Base-by-base conservation (phyloP, 495 filamentous ascomycete genomes). In the Xanthoparmelia taractica region DNA sequence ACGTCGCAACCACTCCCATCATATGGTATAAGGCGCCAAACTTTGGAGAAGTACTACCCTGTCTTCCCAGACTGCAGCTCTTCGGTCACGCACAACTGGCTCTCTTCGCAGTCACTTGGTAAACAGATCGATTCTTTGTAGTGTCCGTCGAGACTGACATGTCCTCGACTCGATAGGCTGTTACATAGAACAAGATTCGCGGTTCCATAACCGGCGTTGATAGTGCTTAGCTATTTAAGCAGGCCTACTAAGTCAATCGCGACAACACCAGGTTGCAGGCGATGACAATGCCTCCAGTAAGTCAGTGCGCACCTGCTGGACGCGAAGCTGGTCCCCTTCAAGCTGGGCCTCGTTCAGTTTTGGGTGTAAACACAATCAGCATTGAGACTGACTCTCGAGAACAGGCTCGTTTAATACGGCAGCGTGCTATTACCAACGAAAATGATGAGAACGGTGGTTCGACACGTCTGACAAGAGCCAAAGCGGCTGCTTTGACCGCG, bases 401-500 rank as follows among this genome's bases (percentile, higher is more conserved):
- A 55, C 67, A 86, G 83, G 78, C 76, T 71, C 81, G 86, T 66
- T 75, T 76, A 59, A 74, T 80, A 68, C 80, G 86, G 66, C 78
- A 79, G 61, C 85, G 91, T 75, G 81, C 83, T 67, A 76, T 86
- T 64, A 86, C 86, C 69, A 93, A 97, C 73, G 91, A 96, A 76
- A 96, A 96, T 70, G 94, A 96, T 71, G 94, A 97, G 80, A 96
- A 96, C 70, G 77, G 74, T 55, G 84, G 80, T 31, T 84, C 88
- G 63, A 87, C 85, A 74, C 91, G 93, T 75, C 69, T 97, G 71
- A 98, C 94, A 59, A 83, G 94, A 73, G 93, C 95, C 63, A 98
- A 98, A 77, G 85, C 92, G 18, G 90, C 90, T 47, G 87, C 88
- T 29, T 76, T 93, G 45, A 81, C 76, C 52, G 78, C 79, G 37